Base-by-base conservation (phyloP, 176 grass and related monocot genomes). In the Bonia amplexicaulis region DNA sequence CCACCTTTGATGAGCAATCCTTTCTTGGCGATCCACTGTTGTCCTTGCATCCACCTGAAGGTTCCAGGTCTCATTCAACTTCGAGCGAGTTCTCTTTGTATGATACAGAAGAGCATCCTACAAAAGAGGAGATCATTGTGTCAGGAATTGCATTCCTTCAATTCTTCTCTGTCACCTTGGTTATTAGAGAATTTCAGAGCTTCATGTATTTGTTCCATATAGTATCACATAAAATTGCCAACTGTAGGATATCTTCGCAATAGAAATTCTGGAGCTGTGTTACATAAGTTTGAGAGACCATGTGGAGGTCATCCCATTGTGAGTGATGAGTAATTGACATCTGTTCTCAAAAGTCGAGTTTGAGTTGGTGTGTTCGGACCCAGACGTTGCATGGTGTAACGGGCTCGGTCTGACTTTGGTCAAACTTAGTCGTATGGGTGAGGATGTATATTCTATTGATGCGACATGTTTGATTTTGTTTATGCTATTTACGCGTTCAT, bases 11-110 rank as follows among this genome's bases (percentile, higher is more conserved):
- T 71, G 73, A 73, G 62, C 66, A 79, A 37, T 89, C 82, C 12
- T 91, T 91, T 33, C 70, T 89, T 27, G 92, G 92, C 3, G 83
- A 94, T 49, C 86, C 92, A 12, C n/a, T 86, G 16, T 2, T 80
- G 11, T 80, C 62, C 16, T 73, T 29, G 23, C 14, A 52, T 26
- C 10, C 44, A 46, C 44, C 44, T 12, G 44, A 46, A 46, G 44
- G 11, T 73, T 44, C 33, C 11, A 62, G 1, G 15, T 22, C 44
- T n/a, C 6, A 17, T 37, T 37, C 45, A 67, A 52, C 12, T 35
- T 0, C 19, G 7, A 15, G 29, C 4, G 17, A 67, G 19, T 12
- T 48, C 25, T 23, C 17, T 7, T 51, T 11, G 2, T 31, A 35
- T n/a, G 62, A 29, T 14, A 51, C 45, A 31, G 37, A 66, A 66